phyloP scores from a whole-genome alignment of 2,329 filamentous ascomycete genomes.

The Penicillium psychrosexuale region DNA sequence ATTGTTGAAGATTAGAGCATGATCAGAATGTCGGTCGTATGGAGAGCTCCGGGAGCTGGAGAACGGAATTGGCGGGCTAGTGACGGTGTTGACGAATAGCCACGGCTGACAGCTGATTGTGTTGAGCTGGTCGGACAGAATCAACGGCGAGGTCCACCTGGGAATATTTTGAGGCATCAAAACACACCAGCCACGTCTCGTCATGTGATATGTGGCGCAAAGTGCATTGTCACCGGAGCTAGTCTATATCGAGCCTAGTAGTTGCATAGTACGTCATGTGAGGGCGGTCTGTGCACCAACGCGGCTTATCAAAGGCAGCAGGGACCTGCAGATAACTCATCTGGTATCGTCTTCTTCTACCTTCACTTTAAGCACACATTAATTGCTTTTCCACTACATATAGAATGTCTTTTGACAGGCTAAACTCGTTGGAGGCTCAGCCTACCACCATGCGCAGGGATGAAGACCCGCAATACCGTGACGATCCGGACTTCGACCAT shows the following conservation, averaged over 20 bases:
- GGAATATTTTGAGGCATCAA: slow-evolving; percentile 36
- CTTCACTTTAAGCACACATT: slow-evolving; percentile 6
- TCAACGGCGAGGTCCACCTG: slow-evolving; percentile 10
- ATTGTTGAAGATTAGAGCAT: slow-evolving; percentile 22
- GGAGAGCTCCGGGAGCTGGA: slow-evolving; percentile 10
- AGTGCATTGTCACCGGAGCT: slow-evolving; percentile 2
- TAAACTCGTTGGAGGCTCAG: slow-evolving; percentile 79
- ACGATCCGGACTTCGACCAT: slow-evolving; percentile 87
- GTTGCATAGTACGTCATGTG: slow-evolving; percentile 27
- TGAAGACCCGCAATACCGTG: slow-evolving; percentile 72
- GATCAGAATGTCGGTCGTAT: slow-evolving; percentile 17
- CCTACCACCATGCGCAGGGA: slow-evolving; percentile 64
- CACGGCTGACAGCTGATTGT: slow-evolving; percentile 6
- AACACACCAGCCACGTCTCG: slow-evolving; percentile 29
- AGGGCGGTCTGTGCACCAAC: slow-evolving; percentile 26
- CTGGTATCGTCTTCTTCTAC: slow-evolving; percentile 4
- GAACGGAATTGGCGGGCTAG: neutral
- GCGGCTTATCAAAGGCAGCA: slow-evolving; percentile 22
- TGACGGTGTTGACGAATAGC: slow-evolving; percentile 3
- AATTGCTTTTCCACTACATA: neutral
- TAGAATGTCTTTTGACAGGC: slow-evolving; percentile 85
- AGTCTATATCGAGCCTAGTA: slow-evolving; percentile 15
- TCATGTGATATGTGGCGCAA: slow-evolving; percentile 27
- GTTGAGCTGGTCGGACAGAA: slow-evolving; percentile 12
- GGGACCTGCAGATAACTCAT: slow-evolving; percentile 17